A percentile compares a stretch with the other conserved stretches of the same genome.
Conservation (phyloP, 2,329 filamentous ascomycete genomes). For the Lithohypha guttulata region DNA sequence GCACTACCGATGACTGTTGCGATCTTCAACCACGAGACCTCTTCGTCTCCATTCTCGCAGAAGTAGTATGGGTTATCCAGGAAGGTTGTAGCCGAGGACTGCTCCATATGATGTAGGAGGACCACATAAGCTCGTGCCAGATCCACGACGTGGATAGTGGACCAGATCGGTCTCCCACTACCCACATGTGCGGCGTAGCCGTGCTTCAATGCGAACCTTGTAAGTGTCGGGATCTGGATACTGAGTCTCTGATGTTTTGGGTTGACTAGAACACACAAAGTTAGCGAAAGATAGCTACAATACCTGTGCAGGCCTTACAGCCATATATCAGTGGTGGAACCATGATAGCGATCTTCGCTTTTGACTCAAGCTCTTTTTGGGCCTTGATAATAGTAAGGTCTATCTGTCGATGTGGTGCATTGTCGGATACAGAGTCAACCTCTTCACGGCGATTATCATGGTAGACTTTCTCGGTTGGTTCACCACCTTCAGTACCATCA, state of each 20-base stretch:
- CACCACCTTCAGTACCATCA: conserved; percentile 29
- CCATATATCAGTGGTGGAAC: conserved; percentile 26
- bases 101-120: conserved; percentile 38
- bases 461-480: conserved; percentile 32
- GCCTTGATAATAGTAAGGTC: conserved; percentile 36
- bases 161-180: conserved; percentile 32
- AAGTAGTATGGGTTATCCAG: conserved; percentile 41
- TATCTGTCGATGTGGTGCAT: conserved; percentile 36
- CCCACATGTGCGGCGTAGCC: conserved; percentile 38
- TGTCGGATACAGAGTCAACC: conserved; percentile 34
- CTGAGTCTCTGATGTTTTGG: conserved; percentile 31
- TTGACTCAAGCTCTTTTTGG: conserved; percentile 27
- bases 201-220: conserved; percentile 39
- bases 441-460: conserved; percentile 31
- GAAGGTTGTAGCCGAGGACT: conserved; percentile 22
- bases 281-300: not conserved
- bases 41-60: conserved; percentile 31
- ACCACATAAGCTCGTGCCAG: conserved; percentile 37
- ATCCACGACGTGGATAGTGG: conserved; percentile 39
- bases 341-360: conserved; percentile 39
- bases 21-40: conserved; percentile 36
- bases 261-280: conserved; percentile 21
- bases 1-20: conserved; percentile 30
- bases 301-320: not conserved
- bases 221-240: conserved; percentile 39